phyloP scores from a whole-genome alignment of 371 early-diverging fungal species.

The Mortierella sp. region DNA sequence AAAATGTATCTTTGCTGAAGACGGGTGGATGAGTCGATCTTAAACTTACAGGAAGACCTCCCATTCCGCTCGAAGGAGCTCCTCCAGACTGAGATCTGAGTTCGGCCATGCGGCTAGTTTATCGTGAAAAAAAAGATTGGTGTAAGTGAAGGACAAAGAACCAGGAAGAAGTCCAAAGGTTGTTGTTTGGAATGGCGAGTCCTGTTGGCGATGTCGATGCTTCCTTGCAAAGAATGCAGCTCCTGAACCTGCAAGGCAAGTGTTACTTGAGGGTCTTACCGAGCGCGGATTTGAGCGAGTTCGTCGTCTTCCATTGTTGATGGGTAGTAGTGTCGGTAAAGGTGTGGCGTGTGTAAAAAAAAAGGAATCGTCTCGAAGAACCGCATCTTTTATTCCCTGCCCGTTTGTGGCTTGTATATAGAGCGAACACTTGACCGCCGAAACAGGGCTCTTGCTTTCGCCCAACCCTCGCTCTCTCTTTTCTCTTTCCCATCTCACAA shows the following conservation, averaged over 20 bases:
- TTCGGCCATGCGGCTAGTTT: constrained; percentile 56
- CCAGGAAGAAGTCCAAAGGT: background rate
- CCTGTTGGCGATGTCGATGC: constrained; percentile 15
- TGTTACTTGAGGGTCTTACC: constrained; percentile 80
- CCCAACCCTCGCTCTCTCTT: background rate
- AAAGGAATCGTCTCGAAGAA: constrained; percentile 16
- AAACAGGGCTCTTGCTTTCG: background rate
- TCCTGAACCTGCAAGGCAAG: constrained; percentile 35
- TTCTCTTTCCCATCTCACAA: background rate
- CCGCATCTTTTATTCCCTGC: background rate
- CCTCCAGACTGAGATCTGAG: constrained; percentile 52
- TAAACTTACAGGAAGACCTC: constrained; percentile 47
- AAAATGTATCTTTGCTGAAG: background rate
- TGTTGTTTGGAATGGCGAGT: background rate
- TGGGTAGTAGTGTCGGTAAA: background rate
- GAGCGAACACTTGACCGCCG: background rate
- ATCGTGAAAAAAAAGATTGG: background rate
- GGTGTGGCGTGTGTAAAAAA: constrained; percentile 11
- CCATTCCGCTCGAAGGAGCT: constrained; percentile 36
- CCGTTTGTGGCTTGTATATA: background rate
- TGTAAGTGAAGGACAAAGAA: background rate
- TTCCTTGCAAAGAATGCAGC: background rate
- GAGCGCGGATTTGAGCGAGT: constrained; percentile 86
- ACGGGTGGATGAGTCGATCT: background rate
- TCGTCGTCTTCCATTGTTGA: constrained; percentile 86